Conservation (phyloP, 768 basidiomycete genomes). For the Clitopilus passeckerianus region DNA sequence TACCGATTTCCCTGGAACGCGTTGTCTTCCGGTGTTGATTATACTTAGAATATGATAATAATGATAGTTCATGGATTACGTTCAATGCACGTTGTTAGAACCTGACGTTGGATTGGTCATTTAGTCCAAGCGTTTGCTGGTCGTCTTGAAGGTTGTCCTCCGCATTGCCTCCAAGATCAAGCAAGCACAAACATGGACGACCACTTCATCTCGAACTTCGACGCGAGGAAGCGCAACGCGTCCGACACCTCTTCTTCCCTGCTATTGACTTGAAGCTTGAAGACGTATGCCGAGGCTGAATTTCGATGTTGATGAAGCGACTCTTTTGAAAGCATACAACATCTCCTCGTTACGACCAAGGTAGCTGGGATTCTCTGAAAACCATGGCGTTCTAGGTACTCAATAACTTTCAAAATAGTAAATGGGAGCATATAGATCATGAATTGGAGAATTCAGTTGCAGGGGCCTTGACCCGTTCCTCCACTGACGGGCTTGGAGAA, state of each 20-base stretch:
- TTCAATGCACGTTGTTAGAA: too few relatives aligned
- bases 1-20: neutral
- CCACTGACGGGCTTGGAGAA: conserved; percentile 44
- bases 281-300: conserved; percentile 53
- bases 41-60: neutral
- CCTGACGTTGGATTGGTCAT: too few relatives aligned
- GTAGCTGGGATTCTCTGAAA: conserved; percentile 32
- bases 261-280: neutral
- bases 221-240: neutral
- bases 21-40: neutral
- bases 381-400: neutral
- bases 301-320: conserved; percentile 73
- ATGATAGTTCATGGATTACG: neutral
- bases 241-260: neutral
- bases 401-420: conserved; percentile 33
- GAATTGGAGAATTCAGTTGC: conserved; percentile 76
- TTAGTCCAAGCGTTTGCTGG: too few relatives aligned
- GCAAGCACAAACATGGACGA: neutral
- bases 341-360: conserved; percentile 73
- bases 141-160: neutral
- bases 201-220: neutral
- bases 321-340: conserved; percentile 84
- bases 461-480: conserved; percentile 55
- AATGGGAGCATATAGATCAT: conserved; percentile 90
- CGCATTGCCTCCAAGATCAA: neutral